A percentile compares a stretch with the other conserved stretches of the same genome.
These are phyloP conservation scores for Eucalyptus caleyi DNA, from an alignment of 345 rosid genomes.

Conservation along the genomic window DNA sequence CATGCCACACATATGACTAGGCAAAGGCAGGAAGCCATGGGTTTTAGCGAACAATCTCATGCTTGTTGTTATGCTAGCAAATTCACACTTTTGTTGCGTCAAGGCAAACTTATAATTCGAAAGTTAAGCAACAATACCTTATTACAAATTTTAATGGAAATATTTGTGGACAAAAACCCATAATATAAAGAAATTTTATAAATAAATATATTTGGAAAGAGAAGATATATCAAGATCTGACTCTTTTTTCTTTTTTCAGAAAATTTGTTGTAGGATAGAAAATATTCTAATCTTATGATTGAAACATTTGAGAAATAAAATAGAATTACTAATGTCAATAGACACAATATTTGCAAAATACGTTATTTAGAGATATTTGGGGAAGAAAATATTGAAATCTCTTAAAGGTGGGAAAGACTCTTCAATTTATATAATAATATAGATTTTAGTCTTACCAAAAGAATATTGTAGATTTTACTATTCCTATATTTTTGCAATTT, in stretches of 20 bases:
- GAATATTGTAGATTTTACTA: background rate
- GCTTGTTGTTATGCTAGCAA: background rate
- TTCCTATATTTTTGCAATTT: background rate
- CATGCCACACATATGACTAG: background rate
- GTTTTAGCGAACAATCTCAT: background rate
- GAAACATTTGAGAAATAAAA: background rate
- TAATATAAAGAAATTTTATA: background rate
- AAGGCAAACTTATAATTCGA: too few species aligned
- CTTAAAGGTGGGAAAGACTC: background rate
- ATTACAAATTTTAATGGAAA: background rate
- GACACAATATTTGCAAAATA: background rate
- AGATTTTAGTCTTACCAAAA: too few species aligned
- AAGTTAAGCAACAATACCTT: background rate
- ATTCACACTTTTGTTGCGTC: background rate
- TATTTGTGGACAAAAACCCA: background rate
- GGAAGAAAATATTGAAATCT: background rate
- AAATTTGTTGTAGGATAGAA: background rate
- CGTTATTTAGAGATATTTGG: background rate
- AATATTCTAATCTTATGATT: background rate
- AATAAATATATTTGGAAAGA: background rate
- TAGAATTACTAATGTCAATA: background rate
- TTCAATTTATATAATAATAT: background rate
- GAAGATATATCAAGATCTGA: background rate
- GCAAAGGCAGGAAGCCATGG: background rate
- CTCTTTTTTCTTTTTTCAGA: background rate